These are phyloP conservation scores for Ceratorhiza oryzae-sativae DNA, from an alignment of 1,284 basidiomycete genomes.

Conservation along the genomic window DNA sequence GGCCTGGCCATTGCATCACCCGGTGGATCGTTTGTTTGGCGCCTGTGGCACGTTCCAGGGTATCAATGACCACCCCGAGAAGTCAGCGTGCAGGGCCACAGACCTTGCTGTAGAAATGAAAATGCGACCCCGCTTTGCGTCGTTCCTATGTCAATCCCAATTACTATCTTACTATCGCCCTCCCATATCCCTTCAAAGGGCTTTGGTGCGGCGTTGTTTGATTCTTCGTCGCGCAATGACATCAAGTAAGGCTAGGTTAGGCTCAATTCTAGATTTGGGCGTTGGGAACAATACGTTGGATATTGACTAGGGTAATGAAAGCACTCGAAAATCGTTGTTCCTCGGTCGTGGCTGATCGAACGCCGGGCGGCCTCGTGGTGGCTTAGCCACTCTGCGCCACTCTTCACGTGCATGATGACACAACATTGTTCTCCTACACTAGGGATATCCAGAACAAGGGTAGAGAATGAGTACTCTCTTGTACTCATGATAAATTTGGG, in stretches of 20 bases:
- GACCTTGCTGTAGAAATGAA: slow-evolving; percentile 31
- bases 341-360: too few relatives aligned
- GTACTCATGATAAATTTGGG: too few relatives aligned
- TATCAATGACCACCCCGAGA: background rate
- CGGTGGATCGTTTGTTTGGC: slow-evolving; percentile 13
- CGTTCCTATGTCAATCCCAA: slow-evolving; percentile 36
- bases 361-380: too few relatives aligned
- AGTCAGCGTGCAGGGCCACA: background rate
- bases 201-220: slow-evolving; percentile 9
- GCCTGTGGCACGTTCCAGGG: background rate
- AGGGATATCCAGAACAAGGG: too few relatives aligned
- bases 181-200: slow-evolving; percentile 34
- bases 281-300: background rate
- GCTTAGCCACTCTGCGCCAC: too few relatives aligned
- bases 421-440: too few relatives aligned
- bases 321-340: too few relatives aligned
- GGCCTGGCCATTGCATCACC: slow-evolving; percentile 40
- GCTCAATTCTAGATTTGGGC: background rate
- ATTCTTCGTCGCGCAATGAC: background rate
- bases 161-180: slow-evolving; percentile 35
- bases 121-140: slow-evolving; percentile 36
- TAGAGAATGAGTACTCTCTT: too few relatives aligned
- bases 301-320: background rate
- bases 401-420: too few relatives aligned
- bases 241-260: background rate